Evolutionary conservation across 805 yeast species (phyloP).

Genomic region (Ogataea haglerorum): DNA sequence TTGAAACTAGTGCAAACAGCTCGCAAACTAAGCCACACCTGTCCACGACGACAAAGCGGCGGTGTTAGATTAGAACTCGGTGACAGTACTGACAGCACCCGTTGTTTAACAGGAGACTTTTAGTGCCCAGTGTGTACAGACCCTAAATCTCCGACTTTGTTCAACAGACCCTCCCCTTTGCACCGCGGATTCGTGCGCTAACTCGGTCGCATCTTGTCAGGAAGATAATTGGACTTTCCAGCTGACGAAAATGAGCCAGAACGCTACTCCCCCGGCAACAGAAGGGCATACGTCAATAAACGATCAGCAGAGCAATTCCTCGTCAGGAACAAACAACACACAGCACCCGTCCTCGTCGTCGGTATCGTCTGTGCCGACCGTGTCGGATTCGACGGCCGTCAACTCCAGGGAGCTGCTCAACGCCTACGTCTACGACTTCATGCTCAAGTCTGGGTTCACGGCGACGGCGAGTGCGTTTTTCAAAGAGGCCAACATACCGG

Average conservation of each 20-base stretch:
- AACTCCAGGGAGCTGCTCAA: constrained; percentile 61
- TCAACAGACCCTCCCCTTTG: background rate
- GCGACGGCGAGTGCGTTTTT: constrained; percentile 72
- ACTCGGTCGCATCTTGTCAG: no score
- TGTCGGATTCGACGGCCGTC: constrained; percentile 44
- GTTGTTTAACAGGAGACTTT: background rate
- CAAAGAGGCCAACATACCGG: constrained; percentile 70
- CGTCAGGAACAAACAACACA: constrained; percentile 7
- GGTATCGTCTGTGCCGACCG: constrained; percentile 24
- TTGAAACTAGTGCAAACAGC: background rate
- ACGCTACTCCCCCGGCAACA: constrained; percentile 14
- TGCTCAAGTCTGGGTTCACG: constrained; percentile 66
- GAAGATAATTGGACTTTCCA: no score
- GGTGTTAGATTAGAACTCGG: background rate
- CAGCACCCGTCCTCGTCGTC: constrained; percentile 14
- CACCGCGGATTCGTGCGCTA: no score
- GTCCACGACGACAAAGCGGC: constrained; percentile 8
- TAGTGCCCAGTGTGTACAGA: background rate
- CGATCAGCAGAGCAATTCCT: constrained; percentile 9
- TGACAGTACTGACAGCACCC: background rate
- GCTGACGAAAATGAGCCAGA: constrained; percentile 12
- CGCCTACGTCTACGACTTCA: constrained; percentile 83
- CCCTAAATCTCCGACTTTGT: background rate
- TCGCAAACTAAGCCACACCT: constrained; percentile 3
- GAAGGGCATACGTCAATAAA: constrained; percentile 4